A percentile compares a stretch with the other conserved stretches of the same genome.
Evolutionary conservation across 2,329 filamentous ascomycete genomes (phyloP).

Genomic region (Curvularia sp.): DNA sequence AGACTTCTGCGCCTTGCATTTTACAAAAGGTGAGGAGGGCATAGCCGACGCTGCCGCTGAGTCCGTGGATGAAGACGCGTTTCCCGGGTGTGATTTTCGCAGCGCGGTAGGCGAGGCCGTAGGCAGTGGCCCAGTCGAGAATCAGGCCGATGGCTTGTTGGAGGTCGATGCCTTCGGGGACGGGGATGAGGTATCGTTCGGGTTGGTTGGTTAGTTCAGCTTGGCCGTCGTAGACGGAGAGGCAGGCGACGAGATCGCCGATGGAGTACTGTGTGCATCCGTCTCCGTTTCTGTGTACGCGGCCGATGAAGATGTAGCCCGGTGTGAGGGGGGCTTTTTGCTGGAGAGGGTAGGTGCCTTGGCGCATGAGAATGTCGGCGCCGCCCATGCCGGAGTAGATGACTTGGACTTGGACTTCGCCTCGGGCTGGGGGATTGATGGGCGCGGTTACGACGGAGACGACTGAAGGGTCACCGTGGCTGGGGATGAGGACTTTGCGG

Average conservation of each 20-base stretch:
- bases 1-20: neutral
- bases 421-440: constrained; percentile 51
- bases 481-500: constrained; percentile 1
- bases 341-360: constrained; percentile 58
- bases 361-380: constrained; percentile 59
- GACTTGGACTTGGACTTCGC: constrained; percentile 58
- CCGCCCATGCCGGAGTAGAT: constrained; percentile 59
- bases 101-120: neutral
- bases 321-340: constrained; percentile 57
- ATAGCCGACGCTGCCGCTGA: neutral
- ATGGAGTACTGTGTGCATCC: neutral
- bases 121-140: neutral
- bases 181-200: neutral
- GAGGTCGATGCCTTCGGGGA: neutral
- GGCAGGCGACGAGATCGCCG: neutral
- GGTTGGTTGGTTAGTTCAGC: neutral
- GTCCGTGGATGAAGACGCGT: neutral
- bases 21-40: neutral
- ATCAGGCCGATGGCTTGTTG: neutral
- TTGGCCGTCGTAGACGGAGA: constrained; percentile 1
- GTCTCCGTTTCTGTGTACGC: constrained; percentile 36
- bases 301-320: constrained; percentile 58
- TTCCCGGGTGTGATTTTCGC: neutral
- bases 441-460: constrained; percentile 40
- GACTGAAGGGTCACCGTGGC: neutral